phyloP scores from a whole-genome alignment of 768 basidiomycete genomes.

The Podaxis sp. region DNA sequence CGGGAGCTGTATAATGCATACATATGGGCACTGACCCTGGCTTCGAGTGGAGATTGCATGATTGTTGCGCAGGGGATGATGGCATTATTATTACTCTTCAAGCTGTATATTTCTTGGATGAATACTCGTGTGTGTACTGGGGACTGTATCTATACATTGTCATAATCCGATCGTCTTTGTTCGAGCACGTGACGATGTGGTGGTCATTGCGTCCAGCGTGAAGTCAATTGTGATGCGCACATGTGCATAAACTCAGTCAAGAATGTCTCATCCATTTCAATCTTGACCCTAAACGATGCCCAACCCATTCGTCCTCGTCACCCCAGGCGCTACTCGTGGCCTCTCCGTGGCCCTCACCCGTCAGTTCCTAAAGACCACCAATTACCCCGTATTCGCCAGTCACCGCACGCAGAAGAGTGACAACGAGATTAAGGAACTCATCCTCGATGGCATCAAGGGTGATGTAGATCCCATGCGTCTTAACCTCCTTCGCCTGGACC shows the following conservation, averaged over 20 bases:
- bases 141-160: neutral
- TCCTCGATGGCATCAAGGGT: slow-evolving; percentile 39
- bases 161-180: neutral
- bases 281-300: slow-evolving; percentile 19
- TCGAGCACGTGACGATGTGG: slow-evolving; percentile 9
- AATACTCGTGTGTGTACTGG: neutral
- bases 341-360: slow-evolving; percentile 56
- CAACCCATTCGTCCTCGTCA: slow-evolving; percentile 50
- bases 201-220: neutral
- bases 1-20: neutral
- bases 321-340: slow-evolving; percentile 54
- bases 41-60: neutral
- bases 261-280: slow-evolving; percentile 8
- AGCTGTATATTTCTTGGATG: slow-evolving; percentile 11
- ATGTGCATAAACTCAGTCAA: too few relatives aligned
- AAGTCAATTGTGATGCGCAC: neutral
- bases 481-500: slow-evolving; percentile 47
- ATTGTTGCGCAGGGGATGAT: neutral
- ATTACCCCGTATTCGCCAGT: slow-evolving; percentile 55
- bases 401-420: slow-evolving; percentile 40
- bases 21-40: neutral
- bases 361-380: slow-evolving; percentile 49
- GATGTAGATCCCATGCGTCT: slow-evolving; percentile 46
- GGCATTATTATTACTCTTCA: slow-evolving; percentile 10
- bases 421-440: slow-evolving; percentile 35